Evolutionary conservation across 225 moss, liverwort and hornwort species (phyloP).

Genomic region (Takakia lepidozioides): DNA sequence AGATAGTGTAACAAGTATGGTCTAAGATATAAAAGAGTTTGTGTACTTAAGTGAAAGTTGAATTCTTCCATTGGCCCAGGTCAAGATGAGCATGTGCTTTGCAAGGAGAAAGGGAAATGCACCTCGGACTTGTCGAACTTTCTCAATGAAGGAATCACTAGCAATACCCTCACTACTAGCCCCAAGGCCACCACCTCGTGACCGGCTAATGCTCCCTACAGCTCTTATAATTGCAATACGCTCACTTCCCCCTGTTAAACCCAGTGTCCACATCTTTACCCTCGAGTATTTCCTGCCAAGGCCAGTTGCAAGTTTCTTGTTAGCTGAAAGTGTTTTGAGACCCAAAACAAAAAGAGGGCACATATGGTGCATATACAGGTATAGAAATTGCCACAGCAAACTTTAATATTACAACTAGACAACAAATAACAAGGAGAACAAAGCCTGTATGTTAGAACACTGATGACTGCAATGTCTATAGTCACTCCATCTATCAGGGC

Average conservation of each 20-base stretch:
- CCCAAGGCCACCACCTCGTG: slow-evolving; percentile 54
- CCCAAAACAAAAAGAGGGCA: no score
- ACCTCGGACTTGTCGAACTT: slow-evolving; percentile 82
- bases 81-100: no score
- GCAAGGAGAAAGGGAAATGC: background rate
- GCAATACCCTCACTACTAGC: slow-evolving; percentile 70
- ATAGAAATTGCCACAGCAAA: background rate
- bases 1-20: no score
- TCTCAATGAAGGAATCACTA: slow-evolving; percentile 87
- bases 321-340: no score
- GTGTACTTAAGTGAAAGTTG: no score
- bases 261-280: slow-evolving; percentile 77
- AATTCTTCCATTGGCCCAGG: no score
- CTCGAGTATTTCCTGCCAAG: slow-evolving; percentile 65
- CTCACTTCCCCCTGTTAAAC: slow-evolving; percentile 59
- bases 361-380: no score
- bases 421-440: background rate
- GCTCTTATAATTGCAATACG: slow-evolving; percentile 96
- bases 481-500: no score
- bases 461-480: no score
- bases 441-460: no score
- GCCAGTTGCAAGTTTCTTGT: background rate
- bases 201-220: slow-evolving; percentile 68
- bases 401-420: background rate
- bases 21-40: no score